phyloP scores from a whole-genome alignment of 306 rosid genomes.

The Quillaja saponaria region DNA sequence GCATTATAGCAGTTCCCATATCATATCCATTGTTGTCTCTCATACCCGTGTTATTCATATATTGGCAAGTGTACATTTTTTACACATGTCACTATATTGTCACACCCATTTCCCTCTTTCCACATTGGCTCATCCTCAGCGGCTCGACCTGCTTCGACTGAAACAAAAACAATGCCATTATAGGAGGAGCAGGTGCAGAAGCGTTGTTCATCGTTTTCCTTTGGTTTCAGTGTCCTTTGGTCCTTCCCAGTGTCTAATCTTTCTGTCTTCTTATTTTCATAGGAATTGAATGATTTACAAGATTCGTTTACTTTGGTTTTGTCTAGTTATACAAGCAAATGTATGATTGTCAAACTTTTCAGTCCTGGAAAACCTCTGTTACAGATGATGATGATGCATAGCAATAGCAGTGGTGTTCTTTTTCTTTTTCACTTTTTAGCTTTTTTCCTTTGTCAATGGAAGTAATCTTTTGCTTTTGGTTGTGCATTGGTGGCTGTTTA shows the following conservation, averaged over 20 bases:
- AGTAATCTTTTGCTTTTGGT: constrained; percentile 51
- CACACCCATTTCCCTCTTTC: constrained; percentile 23
- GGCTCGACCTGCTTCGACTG: constrained; percentile 94
- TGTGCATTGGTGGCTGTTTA: constrained; percentile 43
- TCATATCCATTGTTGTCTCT: constrained; percentile 35
- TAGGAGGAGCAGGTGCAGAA: constrained; percentile 93
- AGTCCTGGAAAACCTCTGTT: constrained; percentile 53
- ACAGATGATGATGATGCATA: constrained; percentile 49
- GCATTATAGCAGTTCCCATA: constrained; percentile 36
- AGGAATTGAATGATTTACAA: constrained; percentile 55
- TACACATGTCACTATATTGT: constrained; percentile 61
- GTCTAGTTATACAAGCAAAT: constrained; percentile 61
- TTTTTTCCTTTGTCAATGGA: constrained; percentile 49
- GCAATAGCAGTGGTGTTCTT: constrained; percentile 55
- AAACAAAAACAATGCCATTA: constrained; percentile 49
- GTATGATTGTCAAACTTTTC: constrained; percentile 61
- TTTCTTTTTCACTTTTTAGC: constrained; percentile 36
- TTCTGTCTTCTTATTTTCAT: constrained; percentile 49
- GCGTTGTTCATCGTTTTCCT: constrained; percentile 58
- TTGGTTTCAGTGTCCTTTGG: constrained; percentile 7
- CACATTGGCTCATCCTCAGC: constrained; percentile 79
- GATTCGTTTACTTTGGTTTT: constrained; percentile 31
- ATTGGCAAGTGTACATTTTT: constrained; percentile 85
- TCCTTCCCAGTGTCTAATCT: constrained; percentile 43
- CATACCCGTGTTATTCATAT: constrained; percentile 33